Evolutionary conservation across 176 grass and related monocot genomes (phyloP).

Genomic region (Ananas comosus): DNA sequence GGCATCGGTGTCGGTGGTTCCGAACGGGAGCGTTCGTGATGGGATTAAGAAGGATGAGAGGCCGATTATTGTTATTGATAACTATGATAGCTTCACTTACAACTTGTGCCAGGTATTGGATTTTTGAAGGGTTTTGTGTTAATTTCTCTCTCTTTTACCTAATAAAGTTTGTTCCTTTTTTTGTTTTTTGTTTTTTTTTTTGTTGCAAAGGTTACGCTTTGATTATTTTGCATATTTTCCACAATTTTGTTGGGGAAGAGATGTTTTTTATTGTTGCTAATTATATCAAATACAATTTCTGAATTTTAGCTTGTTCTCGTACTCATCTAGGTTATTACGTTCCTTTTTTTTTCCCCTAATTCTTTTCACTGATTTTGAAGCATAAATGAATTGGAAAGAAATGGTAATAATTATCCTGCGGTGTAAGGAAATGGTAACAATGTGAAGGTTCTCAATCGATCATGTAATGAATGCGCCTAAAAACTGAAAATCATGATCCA

Average conservation of each 20-base stretch:
- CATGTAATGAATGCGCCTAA: no score
- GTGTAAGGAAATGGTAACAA: no score
- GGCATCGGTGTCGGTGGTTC: not conserved
- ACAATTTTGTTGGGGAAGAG: not conserved
- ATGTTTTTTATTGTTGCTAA: not conserved
- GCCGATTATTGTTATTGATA: constrained; percentile 87
- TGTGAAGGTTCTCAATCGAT: no score
- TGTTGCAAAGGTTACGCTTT: not conserved
- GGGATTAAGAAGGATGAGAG: constrained; percentile 25
- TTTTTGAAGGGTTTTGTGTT: constrained; percentile 5
- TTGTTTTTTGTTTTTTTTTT: not conserved
- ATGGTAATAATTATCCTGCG: no score
- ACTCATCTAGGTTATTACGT: no score
- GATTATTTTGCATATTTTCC: not conserved
- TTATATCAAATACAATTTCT: not conserved
- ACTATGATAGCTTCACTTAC: constrained; percentile 97
- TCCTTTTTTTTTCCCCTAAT: no score
- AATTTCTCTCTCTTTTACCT: not conserved
- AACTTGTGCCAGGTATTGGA: constrained; percentile 86
- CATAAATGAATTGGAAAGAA: not conserved
- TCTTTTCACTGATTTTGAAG: not conserved
- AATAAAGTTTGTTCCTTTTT: not conserved
- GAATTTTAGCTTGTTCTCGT: no score
- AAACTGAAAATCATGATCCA: no score
- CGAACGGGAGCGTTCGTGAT: not conserved